Base-by-base conservation (phyloP, 345 rosid species). In the Gossypium bickii region DNA sequence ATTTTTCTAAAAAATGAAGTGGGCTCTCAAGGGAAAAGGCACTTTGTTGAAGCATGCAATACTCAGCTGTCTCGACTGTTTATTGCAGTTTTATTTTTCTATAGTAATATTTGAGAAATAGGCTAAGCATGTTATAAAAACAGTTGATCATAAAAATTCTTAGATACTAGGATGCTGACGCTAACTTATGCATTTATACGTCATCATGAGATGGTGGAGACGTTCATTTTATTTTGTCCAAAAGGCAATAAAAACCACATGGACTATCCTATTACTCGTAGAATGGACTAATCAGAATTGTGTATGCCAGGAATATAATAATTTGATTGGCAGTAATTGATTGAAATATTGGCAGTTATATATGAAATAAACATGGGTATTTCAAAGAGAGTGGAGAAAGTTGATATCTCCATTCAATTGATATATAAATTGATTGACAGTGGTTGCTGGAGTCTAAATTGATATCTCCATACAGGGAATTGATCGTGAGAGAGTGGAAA, bases 401-500 rank as follows among this genome's bases (percentile, higher is more conserved):
- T 56, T 72, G 69, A 55, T 77, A 68, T 61, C 43, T 67, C 48
- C 70, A 64, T 79, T 67, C 85, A 94, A 5, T 34, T 34, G 41
- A 34, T 34, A 34, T 34, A 34, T 34, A 34, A 34, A 34, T 45
- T 62, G 20, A 29, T 34, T 16, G 65, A 11, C 38, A 29, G 43
- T 7, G 52, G 38, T 64, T 18, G 18, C 71, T 51, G 78, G 76
- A 78, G 61, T 76, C 76, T 82, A 63, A 61, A 56, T 44, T 72
- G 69, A 55, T 77, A 68, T 65, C 43, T 67, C 48, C 70, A 64
- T 79, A 67, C 85, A 94, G 98, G 99, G 99, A 79, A 94, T 94
- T 75, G 99, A 88, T 82, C 88, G 93, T 55, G 93, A 89, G 64
- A 89, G 99, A 85, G 99, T 92, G 65, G 96, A 94, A 84, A 82